Percentiles rank a stretch among this genome's conserved stretches.
phyloP scores from a whole-genome alignment of 2,329 filamentous ascomycete species.

The Escovopsis weberi region DNA sequence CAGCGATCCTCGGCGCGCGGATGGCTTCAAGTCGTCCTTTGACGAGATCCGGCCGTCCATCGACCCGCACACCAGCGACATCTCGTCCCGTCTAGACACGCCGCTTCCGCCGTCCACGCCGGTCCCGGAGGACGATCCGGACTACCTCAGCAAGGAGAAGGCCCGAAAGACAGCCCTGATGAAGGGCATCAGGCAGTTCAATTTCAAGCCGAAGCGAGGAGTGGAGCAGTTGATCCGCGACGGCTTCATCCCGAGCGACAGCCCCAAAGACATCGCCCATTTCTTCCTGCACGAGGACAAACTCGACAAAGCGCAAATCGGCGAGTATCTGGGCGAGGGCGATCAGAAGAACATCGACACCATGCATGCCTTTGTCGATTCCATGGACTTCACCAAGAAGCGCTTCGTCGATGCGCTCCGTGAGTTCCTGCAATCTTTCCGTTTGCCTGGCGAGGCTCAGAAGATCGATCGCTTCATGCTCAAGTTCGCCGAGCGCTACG shows the following conservation, averaged over 20 bases:
- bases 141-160: conserved; percentile 87
- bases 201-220: conserved; percentile 93
- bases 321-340: conserved; percentile 88
- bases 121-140: conserved; percentile 74
- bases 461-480: conserved; percentile 99
- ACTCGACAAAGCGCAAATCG: conserved; percentile 81
- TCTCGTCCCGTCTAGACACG: conserved; percentile 46
- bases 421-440: conserved; percentile 86
- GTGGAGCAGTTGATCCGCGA: conserved; percentile 72
- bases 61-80: conserved; percentile 51
- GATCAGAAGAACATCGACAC: conserved; percentile 88
- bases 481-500: conserved; percentile 94
- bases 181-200: conserved; percentile 83
- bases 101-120: conserved; percentile 50
- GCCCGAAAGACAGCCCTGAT: conserved; percentile 83
- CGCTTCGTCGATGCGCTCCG: conserved; percentile 87
- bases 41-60: conserved; percentile 45
- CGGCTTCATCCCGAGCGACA: conserved; percentile 72
- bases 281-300: conserved; percentile 74
- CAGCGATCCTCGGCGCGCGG: conserved; percentile 16
- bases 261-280: conserved; percentile 65
- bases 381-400: conserved; percentile 83
- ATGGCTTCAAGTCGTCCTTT: conserved; percentile 23
- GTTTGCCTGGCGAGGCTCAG: conserved; percentile 87
- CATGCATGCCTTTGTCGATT: conserved; percentile 96